Evolutionary conservation across 2,329 filamentous ascomycete species (phyloP), one percentile per base, ranked within the genome.

Genomic region (Exophiala mesophila): DNA sequence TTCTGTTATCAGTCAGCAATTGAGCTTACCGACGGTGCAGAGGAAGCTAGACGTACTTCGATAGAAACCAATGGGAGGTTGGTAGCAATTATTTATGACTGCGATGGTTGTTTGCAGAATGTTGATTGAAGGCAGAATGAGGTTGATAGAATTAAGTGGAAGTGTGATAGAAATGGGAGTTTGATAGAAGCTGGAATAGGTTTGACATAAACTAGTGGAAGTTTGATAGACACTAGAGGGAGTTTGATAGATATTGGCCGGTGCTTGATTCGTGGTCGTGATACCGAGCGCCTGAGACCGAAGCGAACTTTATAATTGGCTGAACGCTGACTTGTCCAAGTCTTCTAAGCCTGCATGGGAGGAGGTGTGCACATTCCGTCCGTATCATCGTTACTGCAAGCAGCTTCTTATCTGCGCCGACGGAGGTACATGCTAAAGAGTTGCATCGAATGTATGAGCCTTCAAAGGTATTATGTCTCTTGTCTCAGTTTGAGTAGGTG

Each of bases 31-130:
- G n/a, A n/a, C n/a, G n/a, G n/a, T n/a, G 18, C 13, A 15, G 31
- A 13, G 31, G 12, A 16, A 15, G 31, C 31, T 34, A 34, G 31
- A 16, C n/a, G n/a, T n/a, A n/a, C n/a, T n/a, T n/a, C n/a, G 31
- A 34, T 15, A 34, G n/a, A 34, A 34, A 13, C 31, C 31, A 16
- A 34, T 34, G 31, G 13, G 12, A 34, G 31, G 13, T 34, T 34
- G 9, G 18, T 34, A 16, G 31, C 13, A 34, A 34, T 16, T 4
- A 13, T 4, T 34, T 13, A 4, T 16, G 31, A 13, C 18, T 34
- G 31, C 13, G 4, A 16, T 12, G n/a, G 18, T 13, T 34, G 31
- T 15, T 12, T 34, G 31, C 12, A 15, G 4, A 34, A 16, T 9
- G n/a, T 34, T 34, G 4, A 26, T 26, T 7, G 23, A 12, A 26